Evolutionary conservation across 441 rosid genomes (phyloP).

Genomic region (Adansonia grandidieri): DNA sequence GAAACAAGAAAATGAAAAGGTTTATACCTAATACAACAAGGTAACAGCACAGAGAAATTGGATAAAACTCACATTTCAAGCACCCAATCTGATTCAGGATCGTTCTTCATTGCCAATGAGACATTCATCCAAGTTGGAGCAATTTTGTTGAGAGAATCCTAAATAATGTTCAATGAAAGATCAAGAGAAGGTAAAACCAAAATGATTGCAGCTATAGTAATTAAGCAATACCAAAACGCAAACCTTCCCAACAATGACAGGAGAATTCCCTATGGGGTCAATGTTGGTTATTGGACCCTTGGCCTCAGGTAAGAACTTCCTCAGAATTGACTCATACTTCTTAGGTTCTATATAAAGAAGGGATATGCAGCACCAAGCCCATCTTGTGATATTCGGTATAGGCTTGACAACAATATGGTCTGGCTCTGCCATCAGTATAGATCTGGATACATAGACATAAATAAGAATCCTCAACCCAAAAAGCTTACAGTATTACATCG

Average conservation of each 20-base stretch:
- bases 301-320: conserved; percentile 79
- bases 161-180: conserved; percentile 27
- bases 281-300: conserved; percentile 83
- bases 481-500: neutral
- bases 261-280: conserved; percentile 95
- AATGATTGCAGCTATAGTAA: neutral
- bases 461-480: neutral
- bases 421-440: conserved; percentile 88
- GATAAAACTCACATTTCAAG: conserved; percentile 77
- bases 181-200: neutral
- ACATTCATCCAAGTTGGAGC: conserved; percentile 99
- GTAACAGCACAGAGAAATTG: neutral
- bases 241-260: conserved; percentile 89
- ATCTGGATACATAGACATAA: conserved; percentile 37
- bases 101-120: conserved; percentile 97
- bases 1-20: conserved; percentile 20
- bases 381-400: conserved; percentile 86
- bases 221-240: conserved; percentile 22
- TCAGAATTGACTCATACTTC: conserved; percentile 75
- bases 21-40: neutral
- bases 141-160: conserved; percentile 81
- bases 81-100: conserved; percentile 96
- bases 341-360: conserved; percentile 92
- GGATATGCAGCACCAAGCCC: conserved; percentile 94
- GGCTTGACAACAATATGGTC: conserved; percentile 94